Base-by-base conservation (phyloP, 2,329 filamentous ascomycete genomes). In the Metarhizium album region DNA sequence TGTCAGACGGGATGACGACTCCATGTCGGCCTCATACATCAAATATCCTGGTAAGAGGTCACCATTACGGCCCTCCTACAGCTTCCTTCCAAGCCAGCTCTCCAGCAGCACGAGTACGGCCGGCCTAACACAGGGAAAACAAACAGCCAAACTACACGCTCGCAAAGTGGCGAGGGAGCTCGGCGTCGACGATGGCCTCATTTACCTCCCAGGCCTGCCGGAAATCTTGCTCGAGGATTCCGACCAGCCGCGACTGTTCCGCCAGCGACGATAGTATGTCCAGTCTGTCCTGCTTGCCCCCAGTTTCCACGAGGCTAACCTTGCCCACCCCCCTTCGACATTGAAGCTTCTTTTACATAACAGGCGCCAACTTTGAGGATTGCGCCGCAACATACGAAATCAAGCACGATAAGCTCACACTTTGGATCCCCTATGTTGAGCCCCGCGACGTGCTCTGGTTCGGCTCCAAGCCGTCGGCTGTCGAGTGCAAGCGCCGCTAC, bases 391-490 rank as follows among this genome's bases (percentile, higher is more conserved):
- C 79, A 2, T 82, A 81, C 58, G 76, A 82, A 54, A 73, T 82
- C 46, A 67, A 62, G 22, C 68, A 69, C 11, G 84, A 90, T 62
- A 68, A 71, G 22, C 75, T 93, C 51, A 80, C 76, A 4, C 76
- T 91, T 27, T 93, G 85, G 77, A 81, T 91, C 46, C 86, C 86
- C 2, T 78, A 80, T 58, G 79, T 83, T 55, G 79, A 86, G 56
- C 79, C 78, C 14, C 73, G 71, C 16, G 72, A 76, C 57, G 71
- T 78, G 11, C 76, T 87, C 46, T 88, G 78, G 75, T 79, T 78
- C 59, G 84, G 84, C 16, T 73, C 71, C 33, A 78, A 75, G 22
- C 82, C 82, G 0, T 76, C 74, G 9, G 69, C 73, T 11, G 75
- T 82, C 14, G 80, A 87, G 52, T 84, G 83, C 52, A 70, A 79